A percentile compares a stretch with the other conserved stretches of the same genome.
These are phyloP conservation scores for Cenchrus purpureus DNA, from an alignment of 176 grass and related monocot species.

Conservation along the genomic window DNA sequence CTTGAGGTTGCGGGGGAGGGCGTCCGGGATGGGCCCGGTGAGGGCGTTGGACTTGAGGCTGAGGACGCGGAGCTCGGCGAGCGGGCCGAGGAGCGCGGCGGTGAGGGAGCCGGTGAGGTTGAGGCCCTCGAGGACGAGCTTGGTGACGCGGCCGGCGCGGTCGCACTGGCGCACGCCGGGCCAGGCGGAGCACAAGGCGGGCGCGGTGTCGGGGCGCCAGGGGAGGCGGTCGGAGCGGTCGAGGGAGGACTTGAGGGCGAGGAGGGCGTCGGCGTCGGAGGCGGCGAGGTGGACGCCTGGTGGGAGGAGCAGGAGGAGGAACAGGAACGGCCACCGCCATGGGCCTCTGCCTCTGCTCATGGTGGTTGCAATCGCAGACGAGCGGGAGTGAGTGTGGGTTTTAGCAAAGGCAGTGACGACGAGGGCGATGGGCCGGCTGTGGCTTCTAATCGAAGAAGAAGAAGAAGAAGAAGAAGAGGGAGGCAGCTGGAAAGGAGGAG, in stretches of 20 bases:
- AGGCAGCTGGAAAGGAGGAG: neutral
- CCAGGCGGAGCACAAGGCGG: slow-evolving; percentile 61
- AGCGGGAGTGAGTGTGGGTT: neutral
- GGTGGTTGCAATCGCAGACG: neutral
- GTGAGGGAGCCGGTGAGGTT: slow-evolving; percentile 74
- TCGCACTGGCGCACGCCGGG: slow-evolving; percentile 72
- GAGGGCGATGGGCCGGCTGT: neutral
- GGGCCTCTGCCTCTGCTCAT: too few relatives aligned
- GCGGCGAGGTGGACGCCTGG: neutral
- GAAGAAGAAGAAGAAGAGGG: too few relatives aligned
- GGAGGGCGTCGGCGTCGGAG: slow-evolving; percentile 64
- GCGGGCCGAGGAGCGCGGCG: slow-evolving; percentile 53
- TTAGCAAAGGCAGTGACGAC: neutral
- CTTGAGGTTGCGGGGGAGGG: slow-evolving; percentile 77
- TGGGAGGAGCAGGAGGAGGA: slow-evolving; percentile 26
- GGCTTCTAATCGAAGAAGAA: too few relatives aligned
- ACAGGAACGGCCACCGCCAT: neutral
- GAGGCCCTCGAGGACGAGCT: slow-evolving; percentile 87
- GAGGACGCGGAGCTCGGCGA: slow-evolving; percentile 84
- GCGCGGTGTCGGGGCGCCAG: slow-evolving; percentile 54
- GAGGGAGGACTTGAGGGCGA: slow-evolving; percentile 65
- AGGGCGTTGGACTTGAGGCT: slow-evolving; percentile 86
- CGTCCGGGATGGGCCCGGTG: slow-evolving; percentile 71
- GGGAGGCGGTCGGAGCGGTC: slow-evolving; percentile 66
- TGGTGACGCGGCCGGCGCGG: slow-evolving; percentile 57